These are phyloP conservation scores for Lipomyces japonicus DNA, from an alignment of 805 yeast genomes.

Conservation along the genomic window DNA sequence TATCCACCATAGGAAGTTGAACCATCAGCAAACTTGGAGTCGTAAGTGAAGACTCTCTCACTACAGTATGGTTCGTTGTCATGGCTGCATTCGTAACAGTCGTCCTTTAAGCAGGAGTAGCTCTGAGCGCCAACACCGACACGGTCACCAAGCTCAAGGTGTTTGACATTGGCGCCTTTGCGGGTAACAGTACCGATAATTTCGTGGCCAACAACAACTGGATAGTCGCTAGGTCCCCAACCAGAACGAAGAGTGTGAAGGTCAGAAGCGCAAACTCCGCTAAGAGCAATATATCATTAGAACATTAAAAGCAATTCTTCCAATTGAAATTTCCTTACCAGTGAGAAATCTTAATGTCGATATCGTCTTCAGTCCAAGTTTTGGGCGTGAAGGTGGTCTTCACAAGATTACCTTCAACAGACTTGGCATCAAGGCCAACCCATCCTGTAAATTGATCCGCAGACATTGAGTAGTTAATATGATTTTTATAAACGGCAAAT, in stretches of 20 bases:
- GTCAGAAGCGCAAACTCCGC: constrained; percentile 58
- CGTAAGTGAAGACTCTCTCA: constrained; percentile 50
- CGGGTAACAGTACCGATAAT: constrained; percentile 36
- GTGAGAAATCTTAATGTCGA: constrained; percentile 27
- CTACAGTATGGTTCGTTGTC: constrained; percentile 59
- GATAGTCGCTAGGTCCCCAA: constrained; percentile 45
- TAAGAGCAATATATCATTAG: neutral
- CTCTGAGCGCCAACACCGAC: constrained; percentile 79
- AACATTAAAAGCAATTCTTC: neutral
- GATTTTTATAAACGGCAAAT: too few species aligned
- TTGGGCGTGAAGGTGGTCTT: constrained; percentile 24
- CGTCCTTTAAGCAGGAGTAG: constrained; percentile 48
- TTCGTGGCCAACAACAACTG: constrained; percentile 51
- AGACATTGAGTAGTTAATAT: too few species aligned
- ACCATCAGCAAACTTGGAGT: constrained; percentile 31
- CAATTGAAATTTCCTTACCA: constrained; percentile 12
- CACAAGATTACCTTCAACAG: constrained; percentile 29
- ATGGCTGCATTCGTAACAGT: constrained; percentile 56
- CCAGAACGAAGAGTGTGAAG: constrained; percentile 50
- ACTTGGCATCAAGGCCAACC: constrained; percentile 25
- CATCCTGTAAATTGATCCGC: constrained; percentile 27
- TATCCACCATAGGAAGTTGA: constrained; percentile 52
- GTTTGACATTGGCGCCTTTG: constrained; percentile 55
- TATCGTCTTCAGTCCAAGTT: constrained; percentile 26
- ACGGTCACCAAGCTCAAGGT: constrained; percentile 60